phyloP scores from a whole-genome alignment of 345 rosid species.

The Aurinia saxatilis region DNA sequence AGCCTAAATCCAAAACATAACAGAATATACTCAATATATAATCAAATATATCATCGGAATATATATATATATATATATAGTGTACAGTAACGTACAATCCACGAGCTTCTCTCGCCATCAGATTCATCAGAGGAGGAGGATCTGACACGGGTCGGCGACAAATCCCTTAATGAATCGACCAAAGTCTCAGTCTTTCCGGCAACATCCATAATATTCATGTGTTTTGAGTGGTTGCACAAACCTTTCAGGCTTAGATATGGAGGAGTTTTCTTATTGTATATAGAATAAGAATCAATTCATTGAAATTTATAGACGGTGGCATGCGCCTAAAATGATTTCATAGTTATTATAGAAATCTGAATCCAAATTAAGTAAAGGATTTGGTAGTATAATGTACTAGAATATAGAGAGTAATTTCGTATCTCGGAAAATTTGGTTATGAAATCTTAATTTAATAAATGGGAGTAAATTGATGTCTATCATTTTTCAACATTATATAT shows the following conservation, averaged over 20 bases:
- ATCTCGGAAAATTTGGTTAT: background rate
- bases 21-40: no score
- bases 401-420: background rate
- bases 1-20: background rate
- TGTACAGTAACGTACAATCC: constrained; percentile 41
- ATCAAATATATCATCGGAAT: no score
- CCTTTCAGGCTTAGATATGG: background rate
- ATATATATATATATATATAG: no score
- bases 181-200: constrained; percentile 38
- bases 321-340: background rate
- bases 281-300: no score
- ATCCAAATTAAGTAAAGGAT: constrained; percentile 5
- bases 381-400: background rate
- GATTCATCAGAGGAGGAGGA: constrained; percentile 23
- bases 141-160: constrained; percentile 63
- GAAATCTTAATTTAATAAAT: background rate
- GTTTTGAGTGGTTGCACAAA: background rate
- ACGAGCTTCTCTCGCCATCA: constrained; percentile 46
- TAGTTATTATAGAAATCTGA: background rate
- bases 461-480: background rate
- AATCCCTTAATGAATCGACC: constrained; percentile 72
- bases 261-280: background rate
- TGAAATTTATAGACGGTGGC: background rate
- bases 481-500: background rate
- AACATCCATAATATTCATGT: constrained; percentile 8